Base-by-base conservation (phyloP, 192 early-diverging fungal genomes). In the Geranomyces variabilis region DNA sequence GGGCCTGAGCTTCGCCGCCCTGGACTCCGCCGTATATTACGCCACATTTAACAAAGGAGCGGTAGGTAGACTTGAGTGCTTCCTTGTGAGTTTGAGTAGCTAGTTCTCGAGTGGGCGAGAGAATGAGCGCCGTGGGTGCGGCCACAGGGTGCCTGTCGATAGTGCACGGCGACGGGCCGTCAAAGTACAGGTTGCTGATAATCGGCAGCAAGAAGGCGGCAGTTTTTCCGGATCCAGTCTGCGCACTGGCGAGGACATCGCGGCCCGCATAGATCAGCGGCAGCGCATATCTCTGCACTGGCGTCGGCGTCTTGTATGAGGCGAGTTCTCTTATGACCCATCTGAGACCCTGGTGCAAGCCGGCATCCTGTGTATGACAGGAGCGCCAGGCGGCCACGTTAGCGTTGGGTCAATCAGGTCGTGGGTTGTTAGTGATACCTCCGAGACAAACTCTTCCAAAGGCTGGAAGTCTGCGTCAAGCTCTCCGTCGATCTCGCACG, bases 31-130 rank as follows among this genome's bases (percentile, higher is more conserved):
- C 96, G 74, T 99, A 99, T 0, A 96, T 90, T 53, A 95, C 93
- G 74, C 90, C 93, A 21, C 93, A 92, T 31, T 87, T 82, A 34
- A 97, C 92, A 92, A 94, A 97, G 57, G 94, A 95, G 29, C 85
- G 62, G 65, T 86, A 86, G 10, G 81, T 62, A 77, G 83, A 85
- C 71, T 86, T 86, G 74, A 86, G 80, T 12, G 94, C 90, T 67
- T 98, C 94, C 73, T 98, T 93, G 75, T 96, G 93, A 41, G 63
- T 97, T 79, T 99, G 97, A 66, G 96, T 84, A 26, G 97, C 97
- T 66, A 99, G 86, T 83, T 99, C 97, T 65, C 97, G 89, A 46
- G 97, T 99, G 29, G 97, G 97, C 12, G 97, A 91, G 51, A 99
- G 92, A 63, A 99, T 89, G 51, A 99, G 82, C 7, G 92, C 90